A percentile compares a stretch with the other conserved stretches of the same genome.
phyloP scores from a whole-genome alignment of 73 alveolate species.

The Paramecium biaurelia region DNA sequence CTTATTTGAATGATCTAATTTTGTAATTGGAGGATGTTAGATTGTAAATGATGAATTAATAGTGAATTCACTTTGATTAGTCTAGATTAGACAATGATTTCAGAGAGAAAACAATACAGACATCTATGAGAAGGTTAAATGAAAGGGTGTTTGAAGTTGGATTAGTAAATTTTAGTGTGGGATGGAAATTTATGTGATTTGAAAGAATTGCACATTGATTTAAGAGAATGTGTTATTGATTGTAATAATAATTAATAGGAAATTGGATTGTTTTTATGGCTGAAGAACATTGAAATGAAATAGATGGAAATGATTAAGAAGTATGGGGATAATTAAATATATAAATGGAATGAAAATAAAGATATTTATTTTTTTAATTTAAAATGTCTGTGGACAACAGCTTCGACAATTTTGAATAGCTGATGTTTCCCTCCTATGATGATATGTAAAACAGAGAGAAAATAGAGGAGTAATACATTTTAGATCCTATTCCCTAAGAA shows the following conservation, averaged over 20 bases:
- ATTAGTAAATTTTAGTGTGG: neutral
- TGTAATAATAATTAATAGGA: neutral
- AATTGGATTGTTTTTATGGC: neutral
- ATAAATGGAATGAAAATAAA: constrained; percentile 26
- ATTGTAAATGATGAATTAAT: neutral
- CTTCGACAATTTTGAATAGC: neutral
- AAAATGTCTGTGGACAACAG: constrained; percentile 19
- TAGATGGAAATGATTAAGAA: neutral
- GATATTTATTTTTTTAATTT: constrained; percentile 10
- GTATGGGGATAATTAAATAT: neutral
- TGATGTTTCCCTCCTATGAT: neutral
- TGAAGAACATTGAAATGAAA: neutral
- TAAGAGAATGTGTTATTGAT: neutral
- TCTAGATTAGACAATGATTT: neutral
- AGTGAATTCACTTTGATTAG: neutral
- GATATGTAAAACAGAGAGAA: neutral
- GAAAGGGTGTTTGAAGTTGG: neutral
- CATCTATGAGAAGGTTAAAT: neutral
- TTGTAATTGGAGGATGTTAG: neutral
- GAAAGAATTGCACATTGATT: neutral
- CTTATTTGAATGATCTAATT: neutral
- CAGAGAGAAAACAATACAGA: neutral
- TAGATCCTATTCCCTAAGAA: neutral
- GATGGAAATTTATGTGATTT: neutral
- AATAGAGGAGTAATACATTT: neutral